Base-by-base conservation (phyloP, 1,284 basidiomycete genomes). In the Singerocomus inundabilis region DNA sequence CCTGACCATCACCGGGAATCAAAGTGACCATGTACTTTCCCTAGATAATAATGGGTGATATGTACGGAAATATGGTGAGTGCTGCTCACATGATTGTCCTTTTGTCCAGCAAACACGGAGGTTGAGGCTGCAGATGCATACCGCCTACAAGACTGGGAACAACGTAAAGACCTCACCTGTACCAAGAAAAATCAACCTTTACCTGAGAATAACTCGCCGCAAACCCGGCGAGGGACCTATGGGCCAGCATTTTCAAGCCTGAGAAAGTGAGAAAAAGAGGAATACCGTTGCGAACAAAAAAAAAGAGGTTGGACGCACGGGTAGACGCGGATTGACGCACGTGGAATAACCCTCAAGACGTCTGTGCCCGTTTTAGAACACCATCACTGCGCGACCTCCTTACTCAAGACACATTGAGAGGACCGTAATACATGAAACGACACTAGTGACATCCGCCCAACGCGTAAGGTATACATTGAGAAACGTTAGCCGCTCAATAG, bases 21-120 rank as follows among this genome's bases (percentile, higher is more conserved):
- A 96, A 75, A 43, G 93, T 94, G 44, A 96, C 93, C 41, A 88
- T 87, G 75, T 94, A 98, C 80, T 97, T 97, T 57, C 95, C 95
- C 92, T 95, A 26, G 46, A 46, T 15, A 28, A 46, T 35, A 24
- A 30, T 59, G 15, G 59, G 48, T n/a, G 35, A 39, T 18, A 44
- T 13, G 38, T 18, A 26, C 16, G 24, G 46, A 37, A 21, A 25
- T 44, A 34, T 28, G 34, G 26, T 25, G 42, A 41, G 30, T 24
- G 15, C 32, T 32, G 74, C 88, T 70, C 65, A 94, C 93, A 69
- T 90, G 87, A 64, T 81, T 73, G 63, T 84, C 86, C 78, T 94
- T 95, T 77, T 91, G 81, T 54, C 89, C 91, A 71, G 88, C 82
- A 73, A 93, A 96, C 57, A 85, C 83, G 63, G 91, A 89, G 47